A percentile compares a stretch with the other conserved stretches of the same genome.
Conservation (phyloP, 768 basidiomycete species). For the Dioszegia hungarica region DNA sequence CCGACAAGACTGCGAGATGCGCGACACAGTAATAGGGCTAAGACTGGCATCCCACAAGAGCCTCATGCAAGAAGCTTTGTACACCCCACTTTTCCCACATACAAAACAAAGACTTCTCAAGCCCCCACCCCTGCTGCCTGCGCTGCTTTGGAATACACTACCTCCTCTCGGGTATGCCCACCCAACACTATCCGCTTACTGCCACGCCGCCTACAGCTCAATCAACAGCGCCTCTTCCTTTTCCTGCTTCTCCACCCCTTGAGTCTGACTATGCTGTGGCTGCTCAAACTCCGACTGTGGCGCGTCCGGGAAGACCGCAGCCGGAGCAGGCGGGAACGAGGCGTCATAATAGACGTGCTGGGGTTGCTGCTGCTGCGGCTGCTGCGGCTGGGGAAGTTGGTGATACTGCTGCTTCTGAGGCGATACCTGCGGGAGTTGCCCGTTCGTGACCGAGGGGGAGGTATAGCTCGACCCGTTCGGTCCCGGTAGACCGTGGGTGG, state of each 20-base stretch:
- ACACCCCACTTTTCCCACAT: too few relatives aligned
- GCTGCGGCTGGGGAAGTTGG: conserved; percentile 6
- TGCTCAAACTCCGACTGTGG: conserved; percentile 17
- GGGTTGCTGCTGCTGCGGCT: conserved; percentile 11
- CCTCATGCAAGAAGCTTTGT: too few relatives aligned
- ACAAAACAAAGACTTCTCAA: too few relatives aligned
- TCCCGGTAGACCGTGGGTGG: not conserved
- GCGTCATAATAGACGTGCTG: conserved; percentile 22
- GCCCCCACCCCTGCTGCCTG: too few relatives aligned
- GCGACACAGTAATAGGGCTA: too few relatives aligned
- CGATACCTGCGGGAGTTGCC: not conserved
- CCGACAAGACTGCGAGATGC: too few relatives aligned
- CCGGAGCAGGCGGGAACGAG: conserved; percentile 37
- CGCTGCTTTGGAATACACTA: too few relatives aligned
- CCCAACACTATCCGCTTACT: too few relatives aligned
- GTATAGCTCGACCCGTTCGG: not conserved
- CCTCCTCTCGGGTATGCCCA: too few relatives aligned
- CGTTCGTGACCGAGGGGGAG: not conserved
- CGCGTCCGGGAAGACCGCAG: conserved; percentile 45
- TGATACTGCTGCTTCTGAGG: conserved; percentile 6
- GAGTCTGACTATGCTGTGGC: not conserved
- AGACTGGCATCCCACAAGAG: too few relatives aligned
- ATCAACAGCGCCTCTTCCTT: conserved; percentile 46
- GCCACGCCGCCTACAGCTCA: conserved; percentile 31
- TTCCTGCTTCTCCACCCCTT: conserved; percentile 31